Base-by-base conservation (phyloP, 2,329 filamentous ascomycete species). In the Clonostachys solani region DNA sequence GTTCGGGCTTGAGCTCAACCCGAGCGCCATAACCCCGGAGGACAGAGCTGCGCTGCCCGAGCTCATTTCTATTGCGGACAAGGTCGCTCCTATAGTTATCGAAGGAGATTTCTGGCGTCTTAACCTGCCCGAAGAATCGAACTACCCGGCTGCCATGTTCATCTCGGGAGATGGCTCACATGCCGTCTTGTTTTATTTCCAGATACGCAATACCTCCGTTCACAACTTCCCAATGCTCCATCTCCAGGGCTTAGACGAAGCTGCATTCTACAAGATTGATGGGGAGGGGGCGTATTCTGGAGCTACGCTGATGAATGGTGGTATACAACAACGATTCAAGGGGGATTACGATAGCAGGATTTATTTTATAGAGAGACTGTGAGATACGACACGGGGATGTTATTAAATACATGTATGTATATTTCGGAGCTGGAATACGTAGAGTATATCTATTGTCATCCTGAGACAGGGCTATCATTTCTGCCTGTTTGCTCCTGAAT, bases 1-100 rank as follows among this genome's bases (percentile, higher is more conserved):
- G 0, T 86, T 86, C 53, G 83, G 83, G 0, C 72, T 86, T 12
- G 82, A 86, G 57, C 71, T 86, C 8, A 72, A 84, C 55, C 83
- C 82, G 0, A 64, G 63, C 0, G 67, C 75, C 8, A 71, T 83
- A 6, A 61, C 63, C 0, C 66, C 66, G 0, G 73, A 74, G 12
- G 82, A 86, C n/a, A 68, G 65, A 42, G 69, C 64, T 0, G 66
- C 69, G 33, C 69, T 86, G 1, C 81, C 82, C 0, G 67, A 56
- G 0, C 65, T 86, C 2, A 75, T 86, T 49, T 65, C 61, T 0
- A 65, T 77, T 6, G 75, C 80, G 3, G 75, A 81, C 49, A 70
- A 68, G 45, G 68, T 85, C 43, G 84, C 81, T 49, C 81, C 81
- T 0, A 67, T 84, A 17, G 69, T 86, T 5, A 69, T 85, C 46